Conservation (phyloP, 176 grass and related monocot species). For the Echinochloa phyllopogon region DNA sequence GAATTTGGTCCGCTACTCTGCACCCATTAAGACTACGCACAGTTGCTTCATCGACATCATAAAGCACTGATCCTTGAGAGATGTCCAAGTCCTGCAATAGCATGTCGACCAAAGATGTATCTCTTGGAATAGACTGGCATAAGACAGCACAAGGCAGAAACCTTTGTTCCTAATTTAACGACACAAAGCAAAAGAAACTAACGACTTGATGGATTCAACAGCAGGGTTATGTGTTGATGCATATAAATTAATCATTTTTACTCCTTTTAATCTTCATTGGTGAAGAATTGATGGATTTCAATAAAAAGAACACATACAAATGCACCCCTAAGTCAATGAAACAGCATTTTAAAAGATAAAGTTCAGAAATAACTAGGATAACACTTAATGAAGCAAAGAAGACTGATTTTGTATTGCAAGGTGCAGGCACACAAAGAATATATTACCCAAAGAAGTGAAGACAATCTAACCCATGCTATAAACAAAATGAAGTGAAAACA, state of each 20-base stretch:
- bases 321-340: too few relatives aligned
- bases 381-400: neutral
- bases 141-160: neutral
- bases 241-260: conserved; percentile 30
- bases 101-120: conserved; percentile 35
- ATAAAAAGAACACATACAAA: neutral
- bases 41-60: conserved; percentile 85
- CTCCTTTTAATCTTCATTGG: neutral
- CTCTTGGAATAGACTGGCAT: conserved; percentile 27
- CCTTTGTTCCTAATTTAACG: conserved; percentile 17
- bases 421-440: neutral
- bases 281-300: neutral
- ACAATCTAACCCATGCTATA: neutral
- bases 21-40: conserved; percentile 98
- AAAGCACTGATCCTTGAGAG: conserved; percentile 85
- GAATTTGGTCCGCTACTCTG: conserved; percentile 93
- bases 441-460: too few relatives aligned
- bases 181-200: conserved; percentile 18
- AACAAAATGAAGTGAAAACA: neutral
- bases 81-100: conserved; percentile 86
- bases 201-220: neutral
- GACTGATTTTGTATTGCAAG: neutral
- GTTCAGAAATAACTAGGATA: neutral
- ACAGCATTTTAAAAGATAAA: neutral
- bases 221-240: conserved; percentile 3